Evolutionary conservation across 2,329 filamentous ascomycete genomes (phyloP), one percentile per base, ranked within the genome.

Genomic region (Ophiostoma populinum): DNA sequence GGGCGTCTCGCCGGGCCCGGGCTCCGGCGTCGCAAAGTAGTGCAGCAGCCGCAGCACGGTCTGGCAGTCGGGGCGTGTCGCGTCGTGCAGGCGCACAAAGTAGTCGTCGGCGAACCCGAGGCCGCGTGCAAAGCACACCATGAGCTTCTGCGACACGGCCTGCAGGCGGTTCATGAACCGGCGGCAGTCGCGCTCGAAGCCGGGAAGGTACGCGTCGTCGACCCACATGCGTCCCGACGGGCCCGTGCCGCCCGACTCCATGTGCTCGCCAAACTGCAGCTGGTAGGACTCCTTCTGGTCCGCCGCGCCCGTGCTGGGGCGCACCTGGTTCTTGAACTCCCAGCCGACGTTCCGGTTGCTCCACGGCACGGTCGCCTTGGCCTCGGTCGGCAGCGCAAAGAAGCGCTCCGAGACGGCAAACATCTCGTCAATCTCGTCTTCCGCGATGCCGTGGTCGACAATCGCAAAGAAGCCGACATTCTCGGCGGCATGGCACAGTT

Each of bases 211-310:
- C 7, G 22, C 41, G 17, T 70, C 62, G 24, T 50, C 44, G 9
- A 71, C 54, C 70, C 70, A 75, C 39, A 43, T 19, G 22, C 42
- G 41, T 35, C 45, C 45, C 34, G 5, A 45, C 31, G 47, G 51
- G 50, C 25, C 31, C 20, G 10, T 55, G 51, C 56, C 59, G 10
- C 58, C 49, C 59, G 69, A 65, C 38, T 59, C 61, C 33, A 55
- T 54, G n/a, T 45, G 51, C 47, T 43, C 38, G 34, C 70, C 67
- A 41, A 70, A 73, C 46, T 75, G 70, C 49, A 75, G 54, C 48
- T 75, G 70, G 46, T 74, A 71, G 9, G 63, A 69, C 49, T 75
- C 70, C 45, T 75, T 75, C 33, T 58, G 60, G 49, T 76, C 70
- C 1, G 64, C 57, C 2, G 56, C 54, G 9, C 70, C 70, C 0